Base-by-base conservation (phyloP, 2,329 filamentous ascomycete genomes). In the Monosporascus sp. region DNA sequence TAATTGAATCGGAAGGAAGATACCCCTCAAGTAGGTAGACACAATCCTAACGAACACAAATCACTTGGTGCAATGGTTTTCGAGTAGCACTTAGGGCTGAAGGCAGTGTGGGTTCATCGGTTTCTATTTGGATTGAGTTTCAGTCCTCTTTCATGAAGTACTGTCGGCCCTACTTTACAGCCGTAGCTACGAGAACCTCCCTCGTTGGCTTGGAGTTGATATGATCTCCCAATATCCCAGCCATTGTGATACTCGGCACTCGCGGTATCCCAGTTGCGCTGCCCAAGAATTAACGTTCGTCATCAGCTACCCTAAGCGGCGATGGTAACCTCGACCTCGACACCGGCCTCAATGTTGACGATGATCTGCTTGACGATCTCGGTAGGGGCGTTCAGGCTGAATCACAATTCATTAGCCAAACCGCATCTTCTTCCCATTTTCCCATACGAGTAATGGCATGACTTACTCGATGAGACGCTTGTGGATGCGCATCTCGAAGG, bases 401-500 rank as follows among this genome's bases (percentile, higher is more conserved):
- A 14, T 31, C 37, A 14, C 17, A 8, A 59, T 44, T 20, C 31
- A 22, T 37, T 24, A 50, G 62, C 48, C 65, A 63, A 56, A 65
- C 58, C 61, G 53, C 9, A 8, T 20, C 22, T 44, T 20, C 20
- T 22, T 44, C 14, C 41, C 17, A 19, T 17, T 19, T 19, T 40
- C 11, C 38, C 9, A 20, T n/a, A 41, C 14, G 37, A 37, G 41
- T 22, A 16, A 37, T 17, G 31, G 49, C 4, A 46, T 52, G 45
- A 82, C 85, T 69, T 74, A 89, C 85, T 96, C 92, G 73, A 97
- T 97, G 72, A 97, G 84, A 68, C 92, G 89, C 88, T 97, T 97
- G 86, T 97, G 91, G 76, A 97, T 96, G 81, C 93, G 88, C 91
- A 99, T 95, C 88, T 99, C 93, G 78, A 83, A 99, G 77, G 84